phyloP scores from a whole-genome alignment of 2,329 filamentous ascomycete species.

The Trichoderma guizhouense region DNA sequence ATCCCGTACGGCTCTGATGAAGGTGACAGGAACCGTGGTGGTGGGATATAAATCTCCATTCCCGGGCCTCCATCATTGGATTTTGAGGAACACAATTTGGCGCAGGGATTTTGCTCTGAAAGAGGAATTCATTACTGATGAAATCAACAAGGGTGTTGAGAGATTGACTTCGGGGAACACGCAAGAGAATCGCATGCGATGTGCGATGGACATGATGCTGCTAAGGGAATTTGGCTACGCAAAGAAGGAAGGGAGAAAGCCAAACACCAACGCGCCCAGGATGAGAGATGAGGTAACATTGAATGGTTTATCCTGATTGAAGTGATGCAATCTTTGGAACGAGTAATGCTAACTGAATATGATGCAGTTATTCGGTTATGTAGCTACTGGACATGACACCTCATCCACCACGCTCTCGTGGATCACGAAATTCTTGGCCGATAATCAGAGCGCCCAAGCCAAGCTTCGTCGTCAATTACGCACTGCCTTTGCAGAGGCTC shows the following conservation, averaged over 20 bases:
- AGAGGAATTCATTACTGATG: neutral
- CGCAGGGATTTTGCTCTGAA: neutral
- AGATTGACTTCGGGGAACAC: neutral
- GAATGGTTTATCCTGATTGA: neutral
- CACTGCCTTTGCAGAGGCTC: neutral
- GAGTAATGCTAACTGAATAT: neutral
- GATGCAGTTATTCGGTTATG: neutral
- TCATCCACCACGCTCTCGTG: neutral
- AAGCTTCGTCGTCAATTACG: slow-evolving; percentile 2
- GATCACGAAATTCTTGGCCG: neutral
- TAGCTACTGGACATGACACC: slow-evolving; percentile 1
- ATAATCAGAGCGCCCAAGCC: neutral
- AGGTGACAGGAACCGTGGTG: neutral
- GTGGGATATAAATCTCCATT: neutral
- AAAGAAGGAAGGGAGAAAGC: neutral
- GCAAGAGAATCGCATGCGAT: neutral
- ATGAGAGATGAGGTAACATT: neutral
- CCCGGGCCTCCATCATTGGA: slow-evolving; percentile 1
- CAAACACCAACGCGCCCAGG: neutral
- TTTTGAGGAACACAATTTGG: neutral
- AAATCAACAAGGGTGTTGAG: neutral
- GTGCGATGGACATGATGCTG: slow-evolving; percentile 2
- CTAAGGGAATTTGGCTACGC: neutral
- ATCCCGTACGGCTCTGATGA: neutral
- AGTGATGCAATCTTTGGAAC: no score